These are phyloP conservation scores for Parastagonospora avenae DNA, from an alignment of 2,329 filamentous ascomycete species.

Conservation along the genomic window DNA sequence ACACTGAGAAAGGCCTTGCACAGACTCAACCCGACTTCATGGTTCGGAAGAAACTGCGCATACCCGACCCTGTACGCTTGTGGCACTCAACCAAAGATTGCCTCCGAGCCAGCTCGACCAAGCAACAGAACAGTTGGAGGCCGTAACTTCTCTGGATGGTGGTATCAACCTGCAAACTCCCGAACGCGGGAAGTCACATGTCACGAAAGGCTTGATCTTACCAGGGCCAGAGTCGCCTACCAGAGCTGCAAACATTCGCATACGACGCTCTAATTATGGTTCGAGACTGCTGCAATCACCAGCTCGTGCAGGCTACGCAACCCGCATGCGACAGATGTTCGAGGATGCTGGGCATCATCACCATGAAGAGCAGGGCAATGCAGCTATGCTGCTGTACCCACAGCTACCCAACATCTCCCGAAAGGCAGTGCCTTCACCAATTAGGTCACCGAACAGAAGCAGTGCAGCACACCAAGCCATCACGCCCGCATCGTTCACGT, in stretches of 20 bases:
- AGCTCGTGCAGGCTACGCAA: constrained; percentile 34
- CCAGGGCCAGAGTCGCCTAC: constrained; percentile 6
- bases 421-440: constrained; percentile 8
- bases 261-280: constrained; percentile 25
- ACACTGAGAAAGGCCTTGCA: background rate
- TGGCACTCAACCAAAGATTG: constrained; percentile 8
- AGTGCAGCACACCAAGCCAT: background rate
- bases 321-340: constrained; percentile 38
- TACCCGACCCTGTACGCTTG: constrained; percentile 2
- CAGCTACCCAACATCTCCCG: constrained; percentile 31
- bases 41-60: constrained; percentile 4
- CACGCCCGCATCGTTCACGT: background rate
- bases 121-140: background rate
- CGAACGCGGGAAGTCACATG: background rate
- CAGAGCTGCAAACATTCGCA: constrained; percentile 26
- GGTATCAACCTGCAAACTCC: background rate
- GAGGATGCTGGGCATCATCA: constrained; percentile 17
- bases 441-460: background rate
- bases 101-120: background rate
- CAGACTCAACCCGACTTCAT: constrained; percentile 1
- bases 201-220: background rate
- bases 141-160: background rate
- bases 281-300: constrained; percentile 31
- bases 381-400: constrained; percentile 18
- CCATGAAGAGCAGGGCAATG: background rate